Conservation (phyloP, 1,284 basidiomycete genomes). For the Earliella scabrosa region DNA sequence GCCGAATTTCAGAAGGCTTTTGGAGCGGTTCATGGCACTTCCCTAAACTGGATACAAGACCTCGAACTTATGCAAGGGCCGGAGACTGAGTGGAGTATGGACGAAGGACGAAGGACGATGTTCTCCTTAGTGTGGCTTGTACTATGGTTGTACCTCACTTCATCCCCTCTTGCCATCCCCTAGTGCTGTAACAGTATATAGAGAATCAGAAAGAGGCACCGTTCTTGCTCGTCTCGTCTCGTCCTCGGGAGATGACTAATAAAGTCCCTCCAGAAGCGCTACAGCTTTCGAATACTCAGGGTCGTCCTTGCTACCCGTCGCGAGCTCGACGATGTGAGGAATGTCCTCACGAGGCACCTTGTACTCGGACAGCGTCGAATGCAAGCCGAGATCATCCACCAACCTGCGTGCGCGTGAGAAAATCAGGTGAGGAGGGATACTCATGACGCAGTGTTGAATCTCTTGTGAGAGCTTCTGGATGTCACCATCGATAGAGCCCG, state of each 20-base stretch:
- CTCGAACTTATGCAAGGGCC: too few relatives aligned
- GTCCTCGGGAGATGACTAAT: too few relatives aligned
- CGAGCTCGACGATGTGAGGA: conserved; percentile 51
- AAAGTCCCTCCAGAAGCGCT: too few relatives aligned
- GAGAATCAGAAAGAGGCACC: too few relatives aligned
- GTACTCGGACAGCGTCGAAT: conserved; percentile 56
- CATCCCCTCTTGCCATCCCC: too few relatives aligned
- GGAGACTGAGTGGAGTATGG: too few relatives aligned
- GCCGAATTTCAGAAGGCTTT: conserved; percentile 26
- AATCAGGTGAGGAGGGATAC: background rate
- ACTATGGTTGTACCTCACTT: too few relatives aligned
- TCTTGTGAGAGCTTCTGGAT: conserved; percentile 38
- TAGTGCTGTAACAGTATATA: too few relatives aligned
- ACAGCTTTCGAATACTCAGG: conserved; percentile 44
- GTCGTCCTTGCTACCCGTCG: conserved; percentile 46
- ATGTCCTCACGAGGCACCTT: conserved; percentile 61
- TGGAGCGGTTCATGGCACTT: conserved; percentile 12
- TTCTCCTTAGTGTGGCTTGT: too few relatives aligned
- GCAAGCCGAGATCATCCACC: conserved; percentile 58
- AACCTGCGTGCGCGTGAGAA: conserved; percentile 40
- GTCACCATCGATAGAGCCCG: conserved; percentile 64
- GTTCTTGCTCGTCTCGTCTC: too few relatives aligned
- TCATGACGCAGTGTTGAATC: conserved; percentile 53
- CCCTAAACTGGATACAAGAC: conserved; percentile 8
- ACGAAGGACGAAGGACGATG: too few relatives aligned